These are phyloP conservation scores for Breynia disticha DNA, from an alignment of 441 rosid genomes.

Conservation along the genomic window DNA sequence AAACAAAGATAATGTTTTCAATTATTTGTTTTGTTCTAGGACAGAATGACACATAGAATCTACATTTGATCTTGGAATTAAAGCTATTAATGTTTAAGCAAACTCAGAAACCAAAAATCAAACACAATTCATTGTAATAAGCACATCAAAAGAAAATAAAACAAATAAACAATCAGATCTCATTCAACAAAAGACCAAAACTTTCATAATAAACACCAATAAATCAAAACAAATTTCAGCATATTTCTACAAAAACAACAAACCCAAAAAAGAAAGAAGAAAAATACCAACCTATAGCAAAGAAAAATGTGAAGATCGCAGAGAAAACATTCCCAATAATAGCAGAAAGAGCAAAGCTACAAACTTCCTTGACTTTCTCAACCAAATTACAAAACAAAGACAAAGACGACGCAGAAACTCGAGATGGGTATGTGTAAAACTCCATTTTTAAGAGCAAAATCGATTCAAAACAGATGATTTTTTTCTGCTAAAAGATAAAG, in stretches of 20 bases:
- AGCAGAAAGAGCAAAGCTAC: constrained; percentile 60
- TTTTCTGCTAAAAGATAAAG: background rate
- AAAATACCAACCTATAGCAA: constrained; percentile 63
- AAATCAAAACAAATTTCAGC: background rate
- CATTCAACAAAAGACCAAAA: background rate
- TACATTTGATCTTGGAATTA: background rate
- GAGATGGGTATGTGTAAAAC: constrained; percentile 41
- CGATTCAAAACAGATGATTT: background rate
- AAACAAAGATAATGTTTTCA: background rate
- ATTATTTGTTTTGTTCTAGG: background rate
- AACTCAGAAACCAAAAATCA: no score
- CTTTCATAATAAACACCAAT: background rate
- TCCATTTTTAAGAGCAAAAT: constrained; percentile 25
- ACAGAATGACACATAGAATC: background rate
- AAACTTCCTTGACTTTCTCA: constrained; percentile 48
- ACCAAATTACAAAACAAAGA: constrained; percentile 42
- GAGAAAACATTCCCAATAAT: constrained; percentile 80
- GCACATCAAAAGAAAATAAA: background rate
- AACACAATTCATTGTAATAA: no score
- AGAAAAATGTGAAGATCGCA: constrained; percentile 92
- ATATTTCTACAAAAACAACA: background rate
- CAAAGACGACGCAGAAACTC: constrained; percentile 32
- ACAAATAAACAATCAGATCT: background rate
- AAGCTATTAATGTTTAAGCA: background rate
- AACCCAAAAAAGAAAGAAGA: background rate